Evolutionary conservation across 1,139 yeast genomes (phyloP), one percentile per base, ranked within the genome.

Genomic region (Scheffersomyces segobiensis): DNA sequence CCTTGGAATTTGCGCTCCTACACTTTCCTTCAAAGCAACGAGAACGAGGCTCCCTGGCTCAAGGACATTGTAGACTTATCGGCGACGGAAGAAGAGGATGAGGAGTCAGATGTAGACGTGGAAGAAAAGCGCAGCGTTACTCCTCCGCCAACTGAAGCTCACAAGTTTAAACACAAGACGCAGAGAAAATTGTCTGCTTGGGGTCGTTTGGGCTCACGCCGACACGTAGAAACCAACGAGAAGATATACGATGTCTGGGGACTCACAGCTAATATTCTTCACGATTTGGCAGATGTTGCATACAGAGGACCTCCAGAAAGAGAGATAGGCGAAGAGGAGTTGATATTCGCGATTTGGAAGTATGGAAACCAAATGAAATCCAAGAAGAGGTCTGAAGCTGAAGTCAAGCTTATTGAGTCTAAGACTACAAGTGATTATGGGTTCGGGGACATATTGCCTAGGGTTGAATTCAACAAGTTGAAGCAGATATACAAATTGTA

Each of bases 221-320:
- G 78, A 26, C 75, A 78, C 59, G 68, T 76, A 7, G 71, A 65
- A 18, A 76, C 82, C 10, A 75, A 78, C 60, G 79, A 78, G 58
- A 77, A 76, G 61, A 74, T 82, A 52, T 84, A 89, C 67, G 91
- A 89, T 65, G 91, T 93, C 3, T 93, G 97, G 98, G 97, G 98
- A 0, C 74, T 93, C 53, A 93, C 97, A 0, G 97, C 97, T 3
- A 89, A 91, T 66, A 91, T 93, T 8, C 72, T 93, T 17, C 89
- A 88, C 63, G 97, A 93, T 69, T 72, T 90, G 47, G 93, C 97
- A 5, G 81, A 84, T 57, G 77, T 91, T 5, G 82, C 85, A 1
- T 84, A 81, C 62, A 76, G 59, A 10, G 63, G 62, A 20, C 53
- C 60, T 17, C 63, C 60, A 2, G 60, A 66, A 12, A 62, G 72